These are phyloP conservation scores for Eucommia ulmoides DNA, from an alignment of 257 asterid genomes.

Conservation along the genomic window DNA sequence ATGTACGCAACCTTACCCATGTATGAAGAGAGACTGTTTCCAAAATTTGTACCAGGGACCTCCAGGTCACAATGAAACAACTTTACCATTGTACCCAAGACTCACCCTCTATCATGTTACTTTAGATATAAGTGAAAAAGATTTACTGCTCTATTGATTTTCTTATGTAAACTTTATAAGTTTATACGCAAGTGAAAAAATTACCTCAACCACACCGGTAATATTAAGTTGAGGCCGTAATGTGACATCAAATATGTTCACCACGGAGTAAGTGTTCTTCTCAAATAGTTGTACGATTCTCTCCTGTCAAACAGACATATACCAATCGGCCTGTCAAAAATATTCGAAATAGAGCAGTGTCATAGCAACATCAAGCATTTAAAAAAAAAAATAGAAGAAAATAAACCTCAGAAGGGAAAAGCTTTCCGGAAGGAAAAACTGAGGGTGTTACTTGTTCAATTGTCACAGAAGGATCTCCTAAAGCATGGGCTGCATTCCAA, in stretches of 20 bases:
- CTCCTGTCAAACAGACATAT: constrained; percentile 61
- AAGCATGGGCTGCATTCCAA: constrained; percentile 55
- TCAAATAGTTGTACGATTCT: constrained; percentile 81
- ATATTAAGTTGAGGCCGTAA: constrained; percentile 77
- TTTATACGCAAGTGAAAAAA: too few species aligned
- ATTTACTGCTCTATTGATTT: too few species aligned
- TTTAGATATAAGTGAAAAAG: too few species aligned
- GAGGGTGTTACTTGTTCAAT: constrained; percentile 79
- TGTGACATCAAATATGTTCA: constrained; percentile 91
- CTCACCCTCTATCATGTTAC: too few species aligned
- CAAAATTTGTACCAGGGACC: too few species aligned
- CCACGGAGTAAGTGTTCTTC: constrained; percentile 85
- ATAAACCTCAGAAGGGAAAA: constrained; percentile 77
- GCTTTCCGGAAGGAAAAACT: constrained; percentile 51
- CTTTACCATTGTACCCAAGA: too few species aligned
- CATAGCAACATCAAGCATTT: not conserved
- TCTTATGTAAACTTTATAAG: too few species aligned
- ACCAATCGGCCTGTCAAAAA: constrained; percentile 33
- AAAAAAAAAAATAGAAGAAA: not conserved
- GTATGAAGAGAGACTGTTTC: too few species aligned
- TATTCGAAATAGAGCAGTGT: not conserved
- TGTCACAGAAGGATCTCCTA: constrained; percentile 83
- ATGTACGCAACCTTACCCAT: too few species aligned
- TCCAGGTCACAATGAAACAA: too few species aligned
- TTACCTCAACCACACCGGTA: constrained; percentile 88